phyloP scores from a whole-genome alignment of 192 early-diverging fungal genomes.

The Bifiguratus adelaidae region DNA sequence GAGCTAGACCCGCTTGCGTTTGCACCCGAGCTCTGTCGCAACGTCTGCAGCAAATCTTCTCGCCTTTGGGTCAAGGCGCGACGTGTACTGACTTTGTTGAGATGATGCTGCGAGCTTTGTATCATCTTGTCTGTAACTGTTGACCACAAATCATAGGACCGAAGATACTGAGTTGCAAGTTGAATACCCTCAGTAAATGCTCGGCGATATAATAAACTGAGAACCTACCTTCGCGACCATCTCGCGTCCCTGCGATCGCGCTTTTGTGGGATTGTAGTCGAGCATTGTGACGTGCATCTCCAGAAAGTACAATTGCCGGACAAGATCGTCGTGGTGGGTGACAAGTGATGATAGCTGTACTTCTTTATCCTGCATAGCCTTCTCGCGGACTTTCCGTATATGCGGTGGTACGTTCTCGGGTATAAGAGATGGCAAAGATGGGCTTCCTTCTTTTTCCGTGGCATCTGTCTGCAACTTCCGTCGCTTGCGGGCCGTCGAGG shows the following conservation, averaged over 20 bases:
- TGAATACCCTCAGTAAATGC: too few species aligned
- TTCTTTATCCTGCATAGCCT: conserved; percentile 25
- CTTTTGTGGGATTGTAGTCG: conserved; percentile 34
- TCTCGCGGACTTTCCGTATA: too few species aligned
- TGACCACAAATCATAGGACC: conserved; percentile 32
- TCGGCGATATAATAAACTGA: too few species aligned
- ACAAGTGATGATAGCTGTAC: conserved; percentile 30
- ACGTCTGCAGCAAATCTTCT: conserved; percentile 28
- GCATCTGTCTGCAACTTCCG: too few species aligned
- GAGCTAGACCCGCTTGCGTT: not conserved
- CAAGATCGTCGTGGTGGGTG: conserved; percentile 33
- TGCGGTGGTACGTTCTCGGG: too few species aligned
- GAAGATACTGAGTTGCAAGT: conserved; percentile 27
- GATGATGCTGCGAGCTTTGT: conserved; percentile 16
- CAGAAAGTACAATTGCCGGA: conserved; percentile 44
- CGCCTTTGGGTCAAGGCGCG: conserved; percentile 25
- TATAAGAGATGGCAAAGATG: too few species aligned
- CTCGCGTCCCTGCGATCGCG: too few species aligned
- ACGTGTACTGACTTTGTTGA: conserved; percentile 29
- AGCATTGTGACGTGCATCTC: conserved; percentile 36
- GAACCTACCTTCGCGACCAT: too few species aligned
- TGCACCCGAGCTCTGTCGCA: conserved; percentile 28
- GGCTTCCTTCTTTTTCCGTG: too few species aligned
- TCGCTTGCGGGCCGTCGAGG: too few species aligned
- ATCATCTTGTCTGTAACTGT: conserved; percentile 31